Percentiles rank a stretch among this genome's conserved stretches.
phyloP scores from a whole-genome alignment of 345 rosid genomes.

The Kandelia obovata region DNA sequence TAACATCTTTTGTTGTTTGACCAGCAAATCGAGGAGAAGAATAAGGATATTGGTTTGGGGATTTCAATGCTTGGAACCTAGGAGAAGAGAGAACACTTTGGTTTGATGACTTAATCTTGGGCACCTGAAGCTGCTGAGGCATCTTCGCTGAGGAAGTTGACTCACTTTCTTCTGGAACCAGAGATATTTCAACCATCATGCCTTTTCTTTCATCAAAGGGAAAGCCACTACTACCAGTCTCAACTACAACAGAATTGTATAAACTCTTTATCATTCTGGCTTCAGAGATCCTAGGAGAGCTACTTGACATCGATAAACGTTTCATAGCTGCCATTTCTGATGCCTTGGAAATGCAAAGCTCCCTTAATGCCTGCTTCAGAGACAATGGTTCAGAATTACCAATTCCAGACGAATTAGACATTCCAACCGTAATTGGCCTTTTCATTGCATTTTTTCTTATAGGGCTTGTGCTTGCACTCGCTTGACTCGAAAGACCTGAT shows the following conservation, averaged over 20 bases:
- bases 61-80: conserved; percentile 13
- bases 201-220: conserved; percentile 42
- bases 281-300: conserved; percentile 65
- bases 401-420: conserved; percentile 60
- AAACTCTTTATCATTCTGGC: conserved; percentile 74
- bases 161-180: conserved; percentile 51
- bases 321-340: conserved; percentile 92
- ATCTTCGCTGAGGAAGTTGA: conserved; percentile 37
- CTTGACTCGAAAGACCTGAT: conserved; percentile 43
- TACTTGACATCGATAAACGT: conserved; percentile 51
- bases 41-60: conserved; percentile 24
- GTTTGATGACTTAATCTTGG: conserved; percentile 33
- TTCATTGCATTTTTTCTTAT: conserved; percentile 54
- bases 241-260: conserved; percentile 62
- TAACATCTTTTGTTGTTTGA: conserved; percentile 4
- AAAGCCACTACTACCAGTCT: conserved; percentile 46
- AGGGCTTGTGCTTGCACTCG: conserved; percentile 56
- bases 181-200: conserved; percentile 50
- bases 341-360: conserved; percentile 86
- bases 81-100: conserved; percentile 25
- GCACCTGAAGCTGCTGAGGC: conserved; percentile 37
- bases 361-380: conserved; percentile 86
- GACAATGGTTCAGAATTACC: conserved; percentile 66
- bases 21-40: conserved; percentile 36
- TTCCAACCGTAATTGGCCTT: conserved; percentile 57